phyloP scores from a whole-genome alignment of 805 yeast genomes.

The Citeromyces matritensis region DNA sequence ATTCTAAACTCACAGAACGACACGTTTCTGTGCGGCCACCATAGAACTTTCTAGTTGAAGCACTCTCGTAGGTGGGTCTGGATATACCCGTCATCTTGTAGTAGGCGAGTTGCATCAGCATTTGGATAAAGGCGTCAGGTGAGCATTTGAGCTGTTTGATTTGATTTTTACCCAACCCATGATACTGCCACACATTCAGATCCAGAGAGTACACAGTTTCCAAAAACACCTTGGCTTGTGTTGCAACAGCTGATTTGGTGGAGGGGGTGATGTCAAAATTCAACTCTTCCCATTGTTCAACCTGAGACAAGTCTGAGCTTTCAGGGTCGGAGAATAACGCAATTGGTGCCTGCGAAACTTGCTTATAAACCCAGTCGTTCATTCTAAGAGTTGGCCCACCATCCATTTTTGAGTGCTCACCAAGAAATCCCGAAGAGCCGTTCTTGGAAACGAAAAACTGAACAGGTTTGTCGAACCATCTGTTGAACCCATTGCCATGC shows the following conservation, averaged over 20 bases:
- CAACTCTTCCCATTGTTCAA: conserved; percentile 15
- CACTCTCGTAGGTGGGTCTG: conserved; percentile 91
- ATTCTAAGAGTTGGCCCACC: conserved; percentile 89
- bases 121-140: conserved; percentile 89
- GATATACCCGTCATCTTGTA: conserved; percentile 66
- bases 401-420: conserved; percentile 97
- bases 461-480: conserved; percentile 85
- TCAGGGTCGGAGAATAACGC: conserved; percentile 6
- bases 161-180: conserved; percentile 73
- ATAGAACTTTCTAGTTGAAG: conserved; percentile 80
- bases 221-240: conserved; percentile 43
- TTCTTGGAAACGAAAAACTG: conserved; percentile 72
- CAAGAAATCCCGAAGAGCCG: conserved; percentile 84
- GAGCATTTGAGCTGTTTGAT: conserved; percentile 77
- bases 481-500: conserved; percentile 92
- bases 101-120: conserved; percentile 83
- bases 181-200: conserved; percentile 64
- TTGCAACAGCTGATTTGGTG: conserved; percentile 31
- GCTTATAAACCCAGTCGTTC: conserved; percentile 58
- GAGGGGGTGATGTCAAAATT: conserved; percentile 45
- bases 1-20: conserved; percentile 65
- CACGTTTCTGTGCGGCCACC: conserved; percentile 93
- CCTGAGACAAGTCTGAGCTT: conserved; percentile 8
- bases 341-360: conserved; percentile 20
- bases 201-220: conserved; percentile 47